Percentiles rank a stretch among this genome's conserved stretches.
These are phyloP conservation scores for Kodamaea alishanica DNA, from an alignment of 1,139 yeast genomes.

Conservation along the genomic window DNA sequence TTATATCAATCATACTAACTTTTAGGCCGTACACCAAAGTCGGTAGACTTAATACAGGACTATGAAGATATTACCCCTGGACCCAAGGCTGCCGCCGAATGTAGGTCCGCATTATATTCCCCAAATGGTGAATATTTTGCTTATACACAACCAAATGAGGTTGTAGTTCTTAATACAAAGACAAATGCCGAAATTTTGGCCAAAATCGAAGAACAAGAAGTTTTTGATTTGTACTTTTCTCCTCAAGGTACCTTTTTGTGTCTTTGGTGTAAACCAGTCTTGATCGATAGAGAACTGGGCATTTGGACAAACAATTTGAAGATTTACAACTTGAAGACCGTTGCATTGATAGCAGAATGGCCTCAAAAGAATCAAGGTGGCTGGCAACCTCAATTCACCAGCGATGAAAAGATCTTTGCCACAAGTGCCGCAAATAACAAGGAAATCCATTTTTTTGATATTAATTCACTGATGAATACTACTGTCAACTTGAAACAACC, in stretches of 20 bases:
- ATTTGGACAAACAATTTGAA: constrained; percentile 75
- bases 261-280: constrained; percentile 87
- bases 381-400: constrained; percentile 88
- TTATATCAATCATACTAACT: constrained; percentile 10
- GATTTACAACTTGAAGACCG: constrained; percentile 55
- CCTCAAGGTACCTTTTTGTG: constrained; percentile 83
- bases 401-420: constrained; percentile 70
- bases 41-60: constrained; percentile 18
- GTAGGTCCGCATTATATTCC: constrained; percentile 48
- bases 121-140: constrained; percentile 56
- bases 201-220: constrained; percentile 53
- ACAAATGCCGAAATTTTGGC: constrained; percentile 30
- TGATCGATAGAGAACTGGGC: constrained; percentile 55
- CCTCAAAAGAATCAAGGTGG: constrained; percentile 81
- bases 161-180: constrained; percentile 57
- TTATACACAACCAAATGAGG: constrained; percentile 51
- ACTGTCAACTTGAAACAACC: constrained; percentile 46
- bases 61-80: constrained; percentile 17
- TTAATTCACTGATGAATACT: constrained; percentile 42
- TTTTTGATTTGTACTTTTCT: constrained; percentile 80
- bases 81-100: constrained; percentile 29
- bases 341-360: constrained; percentile 60
- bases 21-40: constrained; percentile 19
- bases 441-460: constrained; percentile 72
- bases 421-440: constrained; percentile 52